Evolutionary conservation across 495 filamentous ascomycete genomes (phyloP).

Genomic region (Xylaria acuta): DNA sequence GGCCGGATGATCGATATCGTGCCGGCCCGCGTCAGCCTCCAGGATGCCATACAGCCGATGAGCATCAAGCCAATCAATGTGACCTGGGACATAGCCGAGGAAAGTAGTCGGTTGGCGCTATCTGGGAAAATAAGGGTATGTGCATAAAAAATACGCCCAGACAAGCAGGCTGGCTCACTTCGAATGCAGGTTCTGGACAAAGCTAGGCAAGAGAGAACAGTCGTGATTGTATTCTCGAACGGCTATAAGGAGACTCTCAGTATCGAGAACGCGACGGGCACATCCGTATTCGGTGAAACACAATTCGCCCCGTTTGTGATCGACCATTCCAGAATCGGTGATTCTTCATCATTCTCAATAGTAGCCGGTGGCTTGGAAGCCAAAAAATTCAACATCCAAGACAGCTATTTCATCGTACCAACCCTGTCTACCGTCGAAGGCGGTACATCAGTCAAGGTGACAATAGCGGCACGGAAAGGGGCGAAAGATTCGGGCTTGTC

Average conservation of each 20-base stretch:
- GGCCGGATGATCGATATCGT: conserved; percentile 58
- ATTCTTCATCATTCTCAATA: conserved; percentile 33
- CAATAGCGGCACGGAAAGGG: conserved; percentile 31
- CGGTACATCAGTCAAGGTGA: conserved; percentile 32
- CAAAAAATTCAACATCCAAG: conserved; percentile 36
- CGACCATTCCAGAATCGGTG: conserved; percentile 10
- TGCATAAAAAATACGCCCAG: neutral
- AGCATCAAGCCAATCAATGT: conserved; percentile 54
- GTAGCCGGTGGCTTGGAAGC: conserved; percentile 20
- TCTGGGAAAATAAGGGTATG: conserved; percentile 38
- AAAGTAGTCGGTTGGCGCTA: conserved; percentile 29
- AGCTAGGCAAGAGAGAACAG: conserved; percentile 20
- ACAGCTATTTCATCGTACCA: conserved; percentile 37
- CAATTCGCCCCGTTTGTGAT: conserved; percentile 33
- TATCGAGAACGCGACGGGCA: conserved; percentile 29
- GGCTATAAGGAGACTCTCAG: conserved; percentile 27
- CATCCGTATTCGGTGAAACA: conserved; percentile 33
- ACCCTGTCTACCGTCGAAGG: conserved; percentile 30
- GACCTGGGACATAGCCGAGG: conserved; percentile 32
- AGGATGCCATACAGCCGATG: conserved; percentile 50
- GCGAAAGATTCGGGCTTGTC: conserved; percentile 24
- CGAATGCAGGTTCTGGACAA: conserved; percentile 4
- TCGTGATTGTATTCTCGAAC: conserved; percentile 36
- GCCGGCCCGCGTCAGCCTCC: conserved; percentile 48
- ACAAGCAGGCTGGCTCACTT: neutral